phyloP scores from a whole-genome alignment of 768 basidiomycete genomes.

The Cyclocybe cylindracea region DNA sequence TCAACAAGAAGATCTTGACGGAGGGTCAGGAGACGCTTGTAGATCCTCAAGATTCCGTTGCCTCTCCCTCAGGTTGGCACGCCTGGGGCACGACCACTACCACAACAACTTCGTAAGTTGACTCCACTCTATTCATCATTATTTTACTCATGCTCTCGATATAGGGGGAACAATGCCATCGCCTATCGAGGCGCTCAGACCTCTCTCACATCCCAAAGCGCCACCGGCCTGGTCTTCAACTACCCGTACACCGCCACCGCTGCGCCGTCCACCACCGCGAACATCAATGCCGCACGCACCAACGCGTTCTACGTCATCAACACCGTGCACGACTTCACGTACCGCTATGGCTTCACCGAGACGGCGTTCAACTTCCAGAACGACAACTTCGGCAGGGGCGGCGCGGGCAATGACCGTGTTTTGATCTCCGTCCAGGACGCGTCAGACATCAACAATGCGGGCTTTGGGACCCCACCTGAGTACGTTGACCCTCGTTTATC shows the following conservation, averaged over 20 bases:
- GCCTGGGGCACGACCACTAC: constrained; percentile 4
- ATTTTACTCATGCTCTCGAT: not conserved
- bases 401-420: constrained; percentile 53
- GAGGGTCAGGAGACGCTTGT: constrained; percentile 47
- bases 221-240: constrained; percentile 37
- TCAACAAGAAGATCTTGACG: constrained; percentile 45
- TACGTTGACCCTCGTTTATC: constrained; percentile 12
- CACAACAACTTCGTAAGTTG: not conserved
- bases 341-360: constrained; percentile 54
- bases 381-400: constrained; percentile 59
- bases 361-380: constrained; percentile 50
- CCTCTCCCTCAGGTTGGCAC: constrained; percentile 57
- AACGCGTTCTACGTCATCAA: constrained; percentile 62
- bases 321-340: constrained; percentile 49
- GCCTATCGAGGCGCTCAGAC: constrained; percentile 27
- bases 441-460: constrained; percentile 46
- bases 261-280: constrained; percentile 37
- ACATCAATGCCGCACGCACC: constrained; percentile 51
- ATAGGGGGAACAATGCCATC: constrained; percentile 34
- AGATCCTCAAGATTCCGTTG: constrained; percentile 48
- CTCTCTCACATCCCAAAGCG: constrained; percentile 37
- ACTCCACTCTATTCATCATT: not conserved
- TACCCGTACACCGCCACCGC: constrained; percentile 30
- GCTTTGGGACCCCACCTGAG: constrained; percentile 46
- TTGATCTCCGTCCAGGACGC: constrained; percentile 55